Evolutionary conservation across 129 eudicot genomes (phyloP).

Genomic region (Ambrosia artemisiifolia): DNA sequence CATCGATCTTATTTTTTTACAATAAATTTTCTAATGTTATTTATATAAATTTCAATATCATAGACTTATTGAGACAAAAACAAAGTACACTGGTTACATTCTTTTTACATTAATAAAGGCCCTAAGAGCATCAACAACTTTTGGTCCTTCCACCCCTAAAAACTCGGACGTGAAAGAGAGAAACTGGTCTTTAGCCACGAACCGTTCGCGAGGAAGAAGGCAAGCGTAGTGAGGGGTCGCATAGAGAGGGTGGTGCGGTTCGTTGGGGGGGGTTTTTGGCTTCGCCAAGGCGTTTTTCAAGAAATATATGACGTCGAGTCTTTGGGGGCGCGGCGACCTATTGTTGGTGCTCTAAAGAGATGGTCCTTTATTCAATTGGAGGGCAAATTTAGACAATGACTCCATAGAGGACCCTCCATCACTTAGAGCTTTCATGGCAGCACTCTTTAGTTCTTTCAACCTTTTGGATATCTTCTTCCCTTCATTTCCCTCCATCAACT

Average conservation of each 20-base stretch:
- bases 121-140: too few species aligned
- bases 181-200: too few species aligned
- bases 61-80: neutral
- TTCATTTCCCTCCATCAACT: conserved; percentile 33
- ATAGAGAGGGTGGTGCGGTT: too few species aligned
- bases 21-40: neutral
- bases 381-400: conserved; percentile 30
- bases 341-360: neutral
- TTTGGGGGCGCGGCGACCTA: too few species aligned
- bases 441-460: conserved; percentile 27
- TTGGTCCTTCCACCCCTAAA: too few species aligned
- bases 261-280: too few species aligned
- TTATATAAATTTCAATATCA: neutral
- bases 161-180: too few species aligned
- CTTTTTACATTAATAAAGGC: neutral
- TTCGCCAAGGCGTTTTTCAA: too few species aligned
- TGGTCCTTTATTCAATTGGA: conserved; percentile 19
- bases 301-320: too few species aligned
- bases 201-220: too few species aligned
- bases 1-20: neutral
- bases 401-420: conserved; percentile 37
- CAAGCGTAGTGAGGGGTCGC: too few species aligned
- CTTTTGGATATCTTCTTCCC: conserved; percentile 29
- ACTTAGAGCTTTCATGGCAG: conserved; percentile 25
- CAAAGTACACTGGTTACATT: neutral